These are phyloP conservation scores for Glycine soja DNA, from an alignment of 306 rosid species.

Conservation along the genomic window DNA sequence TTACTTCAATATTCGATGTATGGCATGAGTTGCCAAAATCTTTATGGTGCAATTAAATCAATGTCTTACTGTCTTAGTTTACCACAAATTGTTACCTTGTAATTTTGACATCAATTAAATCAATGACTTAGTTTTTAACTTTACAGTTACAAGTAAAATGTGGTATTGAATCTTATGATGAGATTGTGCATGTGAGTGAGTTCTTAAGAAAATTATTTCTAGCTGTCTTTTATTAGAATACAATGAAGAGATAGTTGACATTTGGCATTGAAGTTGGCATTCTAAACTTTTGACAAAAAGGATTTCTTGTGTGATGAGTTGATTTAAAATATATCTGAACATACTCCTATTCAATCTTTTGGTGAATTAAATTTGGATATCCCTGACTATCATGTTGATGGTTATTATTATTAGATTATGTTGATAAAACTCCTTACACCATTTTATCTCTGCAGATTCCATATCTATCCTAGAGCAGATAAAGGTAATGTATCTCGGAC, in stretches of 20 bases:
- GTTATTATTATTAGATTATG: background rate
- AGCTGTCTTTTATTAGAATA: slow-evolving; percentile 9
- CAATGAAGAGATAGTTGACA: background rate
- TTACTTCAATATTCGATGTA: background rate
- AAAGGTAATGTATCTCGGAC: slow-evolving; percentile 32
- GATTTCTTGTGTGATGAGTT: slow-evolving; percentile 1
- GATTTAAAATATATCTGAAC: background rate
- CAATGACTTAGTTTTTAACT: slow-evolving; percentile 9
- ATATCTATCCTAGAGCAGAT: slow-evolving; percentile 33
- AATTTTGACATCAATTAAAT: background rate
- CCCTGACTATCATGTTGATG: background rate
- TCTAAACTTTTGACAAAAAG: background rate
- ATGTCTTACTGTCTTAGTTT: slow-evolving; percentile 20
- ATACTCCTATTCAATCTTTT: slow-evolving; percentile 4
- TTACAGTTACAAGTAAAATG: background rate
- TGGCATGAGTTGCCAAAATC: background rate
- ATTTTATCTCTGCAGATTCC: slow-evolving; percentile 47
- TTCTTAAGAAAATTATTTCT: slow-evolving; percentile 1
- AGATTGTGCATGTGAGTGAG: background rate
- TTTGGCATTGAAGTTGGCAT: background rate
- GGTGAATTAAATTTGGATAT: slow-evolving; percentile 16
- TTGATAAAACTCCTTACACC: slow-evolving; percentile 24
- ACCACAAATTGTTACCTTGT: no score
- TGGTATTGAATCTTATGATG: background rate
- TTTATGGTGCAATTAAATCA: background rate